Evolutionary conservation across 495 filamentous ascomycete genomes (phyloP).

Genomic region (Podospora pseudopauciseta): DNA sequence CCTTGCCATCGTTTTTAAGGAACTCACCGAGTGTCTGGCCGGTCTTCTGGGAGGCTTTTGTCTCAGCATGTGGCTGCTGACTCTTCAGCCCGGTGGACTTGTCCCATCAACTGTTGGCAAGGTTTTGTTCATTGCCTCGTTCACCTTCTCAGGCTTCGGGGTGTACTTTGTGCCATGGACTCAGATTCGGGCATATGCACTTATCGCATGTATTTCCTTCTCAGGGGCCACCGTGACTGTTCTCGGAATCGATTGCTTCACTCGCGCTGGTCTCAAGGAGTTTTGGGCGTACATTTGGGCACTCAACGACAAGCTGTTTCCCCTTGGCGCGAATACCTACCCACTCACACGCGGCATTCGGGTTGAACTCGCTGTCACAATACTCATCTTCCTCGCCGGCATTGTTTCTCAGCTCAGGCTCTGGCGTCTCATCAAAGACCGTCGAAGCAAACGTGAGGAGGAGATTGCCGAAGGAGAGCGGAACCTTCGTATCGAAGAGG

Average conservation of each 20-base stretch:
- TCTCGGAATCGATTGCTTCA: constrained; percentile 89
- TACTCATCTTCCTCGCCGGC: constrained; percentile 70
- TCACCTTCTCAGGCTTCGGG: constrained; percentile 63
- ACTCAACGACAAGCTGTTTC: constrained; percentile 77
- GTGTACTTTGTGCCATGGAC: constrained; percentile 79
- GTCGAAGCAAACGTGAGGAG: constrained; percentile 58
- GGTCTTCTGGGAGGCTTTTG: constrained; percentile 87
- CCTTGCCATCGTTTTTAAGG: constrained; percentile 72
- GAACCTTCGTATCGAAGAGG: constrained; percentile 66
- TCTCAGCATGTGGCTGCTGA: constrained; percentile 86
- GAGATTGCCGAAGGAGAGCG: constrained; percentile 54
- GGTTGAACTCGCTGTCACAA: constrained; percentile 76
- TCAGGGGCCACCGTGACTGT: constrained; percentile 73
- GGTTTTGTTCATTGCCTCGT: constrained; percentile 69
- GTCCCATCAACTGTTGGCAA: constrained; percentile 58
- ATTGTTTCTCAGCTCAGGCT: constrained; percentile 80
- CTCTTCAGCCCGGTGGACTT: constrained; percentile 72
- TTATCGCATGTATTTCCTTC: constrained; percentile 75
- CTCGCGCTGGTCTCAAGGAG: constrained; percentile 82
- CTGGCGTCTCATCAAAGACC: constrained; percentile 81
- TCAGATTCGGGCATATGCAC: constrained; percentile 56
- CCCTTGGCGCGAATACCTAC: constrained; percentile 69
- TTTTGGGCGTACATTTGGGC: constrained; percentile 95
- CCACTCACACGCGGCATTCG: constrained; percentile 82
- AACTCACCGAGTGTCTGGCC: constrained; percentile 81